Evolutionary conservation across 1,284 basidiomycete species (phyloP).

Genomic region (Melampsora occidentalis): DNA sequence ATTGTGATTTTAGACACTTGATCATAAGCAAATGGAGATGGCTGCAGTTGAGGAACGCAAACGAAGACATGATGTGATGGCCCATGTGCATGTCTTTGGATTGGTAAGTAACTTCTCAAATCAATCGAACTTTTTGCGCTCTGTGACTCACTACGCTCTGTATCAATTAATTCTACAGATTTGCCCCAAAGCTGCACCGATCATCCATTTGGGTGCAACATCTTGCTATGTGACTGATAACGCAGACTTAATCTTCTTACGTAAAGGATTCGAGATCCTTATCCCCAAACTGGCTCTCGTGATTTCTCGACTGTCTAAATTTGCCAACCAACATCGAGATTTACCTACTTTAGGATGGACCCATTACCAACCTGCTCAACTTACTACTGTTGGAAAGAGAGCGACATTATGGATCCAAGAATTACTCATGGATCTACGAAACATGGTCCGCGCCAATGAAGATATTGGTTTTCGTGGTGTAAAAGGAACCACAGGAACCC

Average conservation of each 20-base stretch:
- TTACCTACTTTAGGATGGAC: constrained; percentile 75
- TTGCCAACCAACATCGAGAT: constrained; percentile 52
- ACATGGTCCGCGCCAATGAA: constrained; percentile 82
- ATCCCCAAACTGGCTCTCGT: constrained; percentile 53
- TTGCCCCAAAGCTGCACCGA: constrained; percentile 52
- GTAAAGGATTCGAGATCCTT: constrained; percentile 51
- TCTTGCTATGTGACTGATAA: constrained; percentile 55
- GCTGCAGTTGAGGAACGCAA: constrained; percentile 53
- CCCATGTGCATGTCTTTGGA: constrained; percentile 54
- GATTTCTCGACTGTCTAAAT: constrained; percentile 50
- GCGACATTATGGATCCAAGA: constrained; percentile 92
- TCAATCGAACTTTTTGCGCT: not conserved
- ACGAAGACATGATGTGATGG: constrained; percentile 54
- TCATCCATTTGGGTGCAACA: constrained; percentile 54
- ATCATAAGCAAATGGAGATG: constrained; percentile 53
- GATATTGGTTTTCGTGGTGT: constrained; percentile 97
- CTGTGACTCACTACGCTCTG: not conserved
- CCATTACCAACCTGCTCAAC: constrained; percentile 97
- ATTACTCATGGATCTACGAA: constrained; percentile 92
- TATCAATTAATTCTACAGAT: constrained; percentile 32
- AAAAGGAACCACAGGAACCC: constrained; percentile 97
- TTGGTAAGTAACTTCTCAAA: not conserved
- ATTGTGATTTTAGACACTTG: constrained; percentile 46
- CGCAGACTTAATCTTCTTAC: constrained; percentile 54
- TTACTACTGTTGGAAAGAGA: constrained; percentile 99